Conservation (phyloP, 345 rosid genomes). For the Lepidium aucheri region DNA sequence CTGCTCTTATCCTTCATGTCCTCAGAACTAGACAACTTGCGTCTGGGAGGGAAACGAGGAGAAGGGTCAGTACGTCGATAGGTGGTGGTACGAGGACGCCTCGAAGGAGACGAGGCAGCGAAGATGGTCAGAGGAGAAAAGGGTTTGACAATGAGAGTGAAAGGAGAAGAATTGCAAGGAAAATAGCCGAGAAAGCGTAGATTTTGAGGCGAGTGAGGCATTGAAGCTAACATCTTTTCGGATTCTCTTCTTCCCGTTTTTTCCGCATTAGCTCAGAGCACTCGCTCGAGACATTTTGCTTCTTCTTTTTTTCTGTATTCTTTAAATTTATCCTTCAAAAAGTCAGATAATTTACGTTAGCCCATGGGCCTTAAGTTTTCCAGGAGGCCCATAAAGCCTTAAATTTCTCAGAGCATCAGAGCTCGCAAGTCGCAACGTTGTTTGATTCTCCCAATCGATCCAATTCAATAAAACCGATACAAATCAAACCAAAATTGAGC, state of each 20-base stretch:
- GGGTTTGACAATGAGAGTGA: conserved; percentile 30
- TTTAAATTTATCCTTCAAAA: not conserved
- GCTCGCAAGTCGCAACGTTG: too few relatives aligned
- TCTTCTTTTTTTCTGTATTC: not conserved
- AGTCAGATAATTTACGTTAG: not conserved
- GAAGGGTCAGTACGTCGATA: conserved; percentile 22
- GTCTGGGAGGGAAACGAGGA: conserved; percentile 31
- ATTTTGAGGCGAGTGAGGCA: conserved; percentile 35
- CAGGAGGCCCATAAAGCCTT: not conserved
- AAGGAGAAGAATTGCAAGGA: conserved; percentile 36
- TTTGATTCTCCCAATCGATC: not conserved
- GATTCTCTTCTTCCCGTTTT: not conserved
- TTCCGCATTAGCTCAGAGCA: not conserved
- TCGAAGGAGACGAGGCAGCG: conserved; percentile 27
- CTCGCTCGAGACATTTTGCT: not conserved
- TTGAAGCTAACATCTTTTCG: conserved; percentile 24
- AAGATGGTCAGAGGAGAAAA: conserved; percentile 20
- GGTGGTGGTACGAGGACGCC: conserved; percentile 27
- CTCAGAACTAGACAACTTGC: conserved; percentile 26
- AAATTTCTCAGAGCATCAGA: not conserved
- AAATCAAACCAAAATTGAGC: too few relatives aligned
- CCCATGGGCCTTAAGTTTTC: not conserved
- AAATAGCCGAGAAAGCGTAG: conserved; percentile 29
- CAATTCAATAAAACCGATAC: too few relatives aligned
- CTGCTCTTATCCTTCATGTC: conserved; percentile 12